Evolutionary conservation across 1,284 basidiomycete species (phyloP).

Genomic region (Sanghuangporus sanghuang): DNA sequence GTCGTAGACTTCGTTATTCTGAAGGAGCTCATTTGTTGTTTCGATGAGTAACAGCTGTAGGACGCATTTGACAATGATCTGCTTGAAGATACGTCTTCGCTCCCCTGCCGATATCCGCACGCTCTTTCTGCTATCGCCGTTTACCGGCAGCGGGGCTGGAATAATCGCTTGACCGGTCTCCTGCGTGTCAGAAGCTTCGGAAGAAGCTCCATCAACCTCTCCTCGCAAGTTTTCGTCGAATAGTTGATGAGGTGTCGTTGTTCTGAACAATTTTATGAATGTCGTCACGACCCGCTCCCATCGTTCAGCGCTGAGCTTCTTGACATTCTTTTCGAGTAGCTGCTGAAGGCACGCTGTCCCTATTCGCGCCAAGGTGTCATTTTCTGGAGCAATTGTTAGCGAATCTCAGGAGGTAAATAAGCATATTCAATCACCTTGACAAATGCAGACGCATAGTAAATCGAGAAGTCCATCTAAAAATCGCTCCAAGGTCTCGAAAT

Average conservation of each 20-base stretch:
- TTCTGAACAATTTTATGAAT: constrained; percentile 94
- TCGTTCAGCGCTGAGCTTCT: constrained; percentile 76
- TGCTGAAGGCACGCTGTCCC: constrained; percentile 98
- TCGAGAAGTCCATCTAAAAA: constrained; percentile 91
- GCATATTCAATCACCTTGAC: constrained; percentile 70
- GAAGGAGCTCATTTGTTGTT: constrained; percentile 93
- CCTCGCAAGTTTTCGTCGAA: constrained; percentile 87
- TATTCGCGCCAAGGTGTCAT: constrained; percentile 96
- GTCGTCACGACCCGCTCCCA: constrained; percentile 95
- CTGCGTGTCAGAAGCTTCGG: constrained; percentile 49
- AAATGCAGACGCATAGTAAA: constrained; percentile 94
- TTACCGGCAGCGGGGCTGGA: constrained; percentile 75
- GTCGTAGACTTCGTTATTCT: constrained; percentile 88
- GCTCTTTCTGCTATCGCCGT: constrained; percentile 39
- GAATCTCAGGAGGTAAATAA: not conserved
- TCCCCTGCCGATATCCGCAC: constrained; percentile 55
- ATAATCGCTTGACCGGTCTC: constrained; percentile 65
- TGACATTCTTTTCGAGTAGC: constrained; percentile 90
- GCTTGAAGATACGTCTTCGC: constrained; percentile 91
- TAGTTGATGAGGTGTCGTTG: constrained; percentile 95
- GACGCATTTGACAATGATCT: constrained; percentile 99
- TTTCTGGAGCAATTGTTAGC: constrained; percentile 52
- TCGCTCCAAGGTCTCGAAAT: constrained; percentile 89
- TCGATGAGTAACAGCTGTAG: constrained; percentile 96
- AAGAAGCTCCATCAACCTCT: constrained; percentile 64